Percentiles rank a stretch among this genome's conserved stretches.
Evolutionary conservation across 75 land plant genomes (phyloP).

Genomic region (Ceratopteris richardii): DNA sequence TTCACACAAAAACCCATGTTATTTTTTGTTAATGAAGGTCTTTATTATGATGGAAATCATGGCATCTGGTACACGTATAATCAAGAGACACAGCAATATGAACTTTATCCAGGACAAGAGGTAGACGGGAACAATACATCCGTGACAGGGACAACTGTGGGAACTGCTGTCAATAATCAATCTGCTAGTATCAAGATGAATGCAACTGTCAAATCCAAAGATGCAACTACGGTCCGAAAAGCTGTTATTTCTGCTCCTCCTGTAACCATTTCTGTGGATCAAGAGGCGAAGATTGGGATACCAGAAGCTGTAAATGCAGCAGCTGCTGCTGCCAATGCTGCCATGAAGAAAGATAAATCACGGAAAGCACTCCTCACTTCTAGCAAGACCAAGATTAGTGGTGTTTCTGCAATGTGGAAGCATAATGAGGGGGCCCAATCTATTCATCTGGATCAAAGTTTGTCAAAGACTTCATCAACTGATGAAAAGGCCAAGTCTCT

Average conservation of each 20-base stretch:
- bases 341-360: constrained; percentile 40
- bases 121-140: background rate
- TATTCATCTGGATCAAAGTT: constrained; percentile 7
- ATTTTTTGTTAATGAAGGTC: constrained; percentile 11
- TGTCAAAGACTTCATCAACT: background rate
- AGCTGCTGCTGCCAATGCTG: constrained; percentile 21
- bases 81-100: constrained; percentile 35
- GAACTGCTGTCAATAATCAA: background rate
- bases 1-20: no score
- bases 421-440: constrained; percentile 23
- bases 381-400: constrained; percentile 38
- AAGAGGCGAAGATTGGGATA: constrained; percentile 18
- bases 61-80: constrained; percentile 42
- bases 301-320: constrained; percentile 33
- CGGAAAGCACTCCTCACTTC: constrained; percentile 18
- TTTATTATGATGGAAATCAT: constrained; percentile 44
- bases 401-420: constrained; percentile 34
- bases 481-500: background rate
- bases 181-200: background rate
- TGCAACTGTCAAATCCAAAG: constrained; percentile 12
- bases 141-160: constrained; percentile 1
- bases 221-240: constrained; percentile 11
- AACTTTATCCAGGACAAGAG: constrained; percentile 18
- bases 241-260: constrained; percentile 37
- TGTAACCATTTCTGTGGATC: constrained; percentile 10